Base-by-base conservation (phyloP, 805 yeast genomes). In the Alloascoidea africana region DNA sequence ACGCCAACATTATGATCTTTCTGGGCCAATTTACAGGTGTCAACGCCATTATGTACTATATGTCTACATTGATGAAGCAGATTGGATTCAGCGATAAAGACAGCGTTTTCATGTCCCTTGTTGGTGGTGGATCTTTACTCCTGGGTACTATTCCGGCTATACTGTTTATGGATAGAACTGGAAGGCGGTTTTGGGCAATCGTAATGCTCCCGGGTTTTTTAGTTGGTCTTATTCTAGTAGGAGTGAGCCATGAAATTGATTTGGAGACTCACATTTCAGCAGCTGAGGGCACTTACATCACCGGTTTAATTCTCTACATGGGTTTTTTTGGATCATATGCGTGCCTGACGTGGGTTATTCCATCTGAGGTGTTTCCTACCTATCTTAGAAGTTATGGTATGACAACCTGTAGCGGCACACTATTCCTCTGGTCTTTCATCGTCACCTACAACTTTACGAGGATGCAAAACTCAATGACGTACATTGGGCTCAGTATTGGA, bases 1-100 rank as follows among this genome's bases (percentile, higher is more conserved):
- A 73, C 50, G 65, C 80, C 5, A 59, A 60, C 38, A 63, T 69
- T 45, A 73, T 74, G 79, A 63, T 73, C 39, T 54, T 66, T 45
- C 59, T 73, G 39, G 78, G 78, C 37, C 83, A 75, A 52, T 65
- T 75, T 57, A 73, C 81, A 3, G 82, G 82, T 60, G 68, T 75
- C 46, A 75, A 75, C 47, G 81, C 76, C 32, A 67, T 75, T 41
- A 63, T 74, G 70, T 75, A 74, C 59, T 70, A 75, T 54, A 65
- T 74, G 70, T 66, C 78, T 35, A 68, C 68, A 2, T 56, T 75
- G 49, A 67, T 75, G 73, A 50, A 47, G 2, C 56, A 60, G 23
- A 70, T 75, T 48, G 80, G 80, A 4, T 75, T 76, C 54, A 42
- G 52, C 41, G 54, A 55, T 15, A 68, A 68, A 48, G 53, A 65